Evolutionary conservation across 2,329 filamentous ascomycete species (phyloP).

Genomic region (Xylaria sp.): DNA sequence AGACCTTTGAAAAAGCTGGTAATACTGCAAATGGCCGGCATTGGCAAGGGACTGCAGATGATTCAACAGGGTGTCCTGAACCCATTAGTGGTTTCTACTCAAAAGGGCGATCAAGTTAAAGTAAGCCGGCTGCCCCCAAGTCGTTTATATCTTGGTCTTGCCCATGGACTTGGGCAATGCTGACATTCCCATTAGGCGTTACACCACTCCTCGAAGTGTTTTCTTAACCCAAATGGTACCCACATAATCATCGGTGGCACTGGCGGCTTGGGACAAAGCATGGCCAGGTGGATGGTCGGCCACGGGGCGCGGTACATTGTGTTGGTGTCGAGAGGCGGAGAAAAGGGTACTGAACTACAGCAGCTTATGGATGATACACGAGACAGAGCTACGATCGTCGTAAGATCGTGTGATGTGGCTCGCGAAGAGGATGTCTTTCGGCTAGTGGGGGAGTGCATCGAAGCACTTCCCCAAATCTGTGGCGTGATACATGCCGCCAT

Average conservation of each 20-base stretch:
- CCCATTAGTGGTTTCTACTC: conserved; percentile 16
- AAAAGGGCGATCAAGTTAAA: conserved; percentile 15
- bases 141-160: neutral
- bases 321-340: conserved; percentile 36
- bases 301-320: conserved; percentile 37
- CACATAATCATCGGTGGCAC: conserved; percentile 40
- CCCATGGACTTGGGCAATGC: neutral
- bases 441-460: conserved; percentile 27
- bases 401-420: conserved; percentile 35
- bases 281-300: conserved; percentile 31
- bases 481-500: conserved; percentile 39
- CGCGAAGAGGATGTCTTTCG: conserved; percentile 24
- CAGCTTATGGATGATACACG: conserved; percentile 26
- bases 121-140: conserved; percentile 7
- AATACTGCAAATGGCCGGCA: conserved; percentile 10
- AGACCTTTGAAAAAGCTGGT: conserved; percentile 19
- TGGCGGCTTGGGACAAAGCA: conserved; percentile 33
- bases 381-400: conserved; percentile 27
- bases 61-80: conserved; percentile 21
- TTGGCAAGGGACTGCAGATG: conserved; percentile 17
- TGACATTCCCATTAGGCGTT: conserved; percentile 14
- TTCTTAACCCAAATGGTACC: conserved; percentile 29
- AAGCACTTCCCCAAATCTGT: conserved; percentile 34
- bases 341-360: conserved; percentile 15
- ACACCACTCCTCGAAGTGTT: conserved; percentile 16